A percentile compares a stretch with the other conserved stretches of the same genome.
phyloP scores from a whole-genome alignment of 768 basidiomycete genomes.

The Panellus pusillus region DNA sequence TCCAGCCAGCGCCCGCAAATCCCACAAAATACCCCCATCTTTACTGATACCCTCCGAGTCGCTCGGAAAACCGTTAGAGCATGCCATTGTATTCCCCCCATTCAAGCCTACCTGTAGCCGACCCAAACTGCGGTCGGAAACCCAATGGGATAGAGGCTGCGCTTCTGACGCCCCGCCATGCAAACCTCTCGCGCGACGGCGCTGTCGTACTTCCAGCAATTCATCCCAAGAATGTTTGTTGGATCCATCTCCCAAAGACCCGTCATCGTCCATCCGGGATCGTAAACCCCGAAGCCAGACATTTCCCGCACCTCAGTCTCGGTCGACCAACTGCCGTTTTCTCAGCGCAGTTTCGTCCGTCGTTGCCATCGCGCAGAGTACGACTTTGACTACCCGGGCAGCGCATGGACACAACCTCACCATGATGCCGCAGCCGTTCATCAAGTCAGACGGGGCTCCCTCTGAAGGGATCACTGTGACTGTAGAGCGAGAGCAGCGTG shows the following conservation, averaged over 20 bases:
- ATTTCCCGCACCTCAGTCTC: neutral
- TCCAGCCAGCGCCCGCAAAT: neutral
- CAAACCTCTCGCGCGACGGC: too few relatives aligned
- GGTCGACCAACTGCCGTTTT: slow-evolving; percentile 2
- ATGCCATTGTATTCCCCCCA: neutral
- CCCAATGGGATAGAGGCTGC: neutral
- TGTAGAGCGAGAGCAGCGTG: slow-evolving; percentile 2
- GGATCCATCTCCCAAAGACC: neutral
- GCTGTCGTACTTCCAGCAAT: neutral
- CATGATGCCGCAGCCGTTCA: slow-evolving; percentile 1
- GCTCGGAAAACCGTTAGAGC: too few relatives aligned
- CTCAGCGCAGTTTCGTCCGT: neutral
- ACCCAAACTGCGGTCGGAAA: too few relatives aligned
- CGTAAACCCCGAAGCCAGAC: neutral
- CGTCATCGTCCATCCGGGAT: neutral
- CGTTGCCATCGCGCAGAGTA: neutral
- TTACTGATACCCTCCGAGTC: too few relatives aligned
- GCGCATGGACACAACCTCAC: neutral
- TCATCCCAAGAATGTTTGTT: neutral
- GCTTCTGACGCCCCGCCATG: neutral
- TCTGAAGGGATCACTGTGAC: slow-evolving; percentile 7
- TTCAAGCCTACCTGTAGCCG: neutral
- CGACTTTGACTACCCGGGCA: neutral
- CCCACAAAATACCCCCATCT: neutral
- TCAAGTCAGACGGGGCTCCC: slow-evolving; percentile 5